These are phyloP conservation scores for Piloderma croceum DNA, from an alignment of 768 basidiomycete genomes.

Conservation along the genomic window DNA sequence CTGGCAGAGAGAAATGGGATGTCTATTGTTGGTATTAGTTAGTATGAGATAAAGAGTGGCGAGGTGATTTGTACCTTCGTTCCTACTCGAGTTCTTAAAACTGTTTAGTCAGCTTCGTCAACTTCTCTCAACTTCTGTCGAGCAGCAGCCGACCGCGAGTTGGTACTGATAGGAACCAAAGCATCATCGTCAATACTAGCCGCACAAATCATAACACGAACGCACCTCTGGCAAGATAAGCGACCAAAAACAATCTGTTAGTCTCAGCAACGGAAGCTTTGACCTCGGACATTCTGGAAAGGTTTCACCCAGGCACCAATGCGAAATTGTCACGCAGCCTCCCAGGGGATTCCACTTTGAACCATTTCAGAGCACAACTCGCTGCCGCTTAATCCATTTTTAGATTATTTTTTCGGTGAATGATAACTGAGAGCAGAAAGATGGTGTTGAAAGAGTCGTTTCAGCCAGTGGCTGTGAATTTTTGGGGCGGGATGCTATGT, in stretches of 20 bases:
- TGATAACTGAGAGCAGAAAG: no score
- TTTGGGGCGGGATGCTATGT: no score
- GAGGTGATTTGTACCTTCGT: conserved; percentile 52
- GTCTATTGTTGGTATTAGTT: conserved; percentile 34
- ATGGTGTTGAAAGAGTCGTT: no score
- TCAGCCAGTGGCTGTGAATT: no score
- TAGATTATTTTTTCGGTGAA: no score
- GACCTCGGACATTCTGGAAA: no score
- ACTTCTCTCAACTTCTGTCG: conserved; percentile 90
- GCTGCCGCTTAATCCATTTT: no score
- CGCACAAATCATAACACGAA: conserved; percentile 6
- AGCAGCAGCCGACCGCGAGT: conserved; percentile 75
- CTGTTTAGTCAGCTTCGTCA: conserved; percentile 88
- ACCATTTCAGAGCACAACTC: no score
- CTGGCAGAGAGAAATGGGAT: conserved; percentile 87
- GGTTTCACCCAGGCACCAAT: no score
- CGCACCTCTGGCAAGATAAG: conserved; percentile 71
- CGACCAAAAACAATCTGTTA: conserved; percentile 61
- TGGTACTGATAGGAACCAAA: conserved; percentile 52
- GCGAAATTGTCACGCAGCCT: no score
- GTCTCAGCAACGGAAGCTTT: no score
- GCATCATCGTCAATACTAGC: neutral
- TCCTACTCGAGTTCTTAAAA: conserved; percentile 65
- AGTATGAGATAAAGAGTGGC: conserved; percentile 9
- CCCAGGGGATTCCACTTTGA: no score